phyloP scores from a whole-genome alignment of 371 early-diverging fungal genomes.

The Mucor circinelloides region DNA sequence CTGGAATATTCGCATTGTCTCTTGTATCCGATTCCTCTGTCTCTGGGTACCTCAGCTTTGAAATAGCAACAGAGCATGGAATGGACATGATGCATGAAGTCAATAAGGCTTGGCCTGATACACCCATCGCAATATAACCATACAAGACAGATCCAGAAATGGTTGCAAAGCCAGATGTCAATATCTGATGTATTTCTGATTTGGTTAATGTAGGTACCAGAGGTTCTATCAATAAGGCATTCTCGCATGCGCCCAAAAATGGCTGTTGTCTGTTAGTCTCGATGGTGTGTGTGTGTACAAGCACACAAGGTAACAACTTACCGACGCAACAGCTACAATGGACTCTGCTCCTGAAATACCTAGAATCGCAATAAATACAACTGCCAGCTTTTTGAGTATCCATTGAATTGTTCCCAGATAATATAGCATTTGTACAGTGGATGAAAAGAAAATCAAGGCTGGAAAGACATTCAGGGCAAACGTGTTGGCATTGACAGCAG shows the following conservation, averaged over 20 bases:
- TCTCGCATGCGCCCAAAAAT: constrained; percentile 80
- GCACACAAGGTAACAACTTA: constrained; percentile 5
- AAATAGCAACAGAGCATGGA: constrained; percentile 83
- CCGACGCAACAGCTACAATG: constrained; percentile 79
- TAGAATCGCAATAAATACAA: constrained; percentile 66
- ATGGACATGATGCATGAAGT: constrained; percentile 91
- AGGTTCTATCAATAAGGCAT: constrained; percentile 78
- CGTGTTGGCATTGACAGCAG: constrained; percentile 25
- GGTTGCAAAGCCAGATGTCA: constrained; percentile 88
- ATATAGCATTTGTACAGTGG: constrained; percentile 81
- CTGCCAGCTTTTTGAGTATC: constrained; percentile 70
- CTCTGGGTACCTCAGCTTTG: constrained; percentile 87
- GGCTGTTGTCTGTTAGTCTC: background rate
- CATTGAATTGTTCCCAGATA: constrained; percentile 84
- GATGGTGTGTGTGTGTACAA: background rate
- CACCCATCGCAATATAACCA: constrained; percentile 65
- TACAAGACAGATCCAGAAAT: constrained; percentile 81
- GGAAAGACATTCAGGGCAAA: constrained; percentile 78
- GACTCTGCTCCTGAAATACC: constrained; percentile 85
- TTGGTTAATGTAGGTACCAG: constrained; percentile 78
- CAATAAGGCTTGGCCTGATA: constrained; percentile 63
- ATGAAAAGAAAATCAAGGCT: constrained; percentile 81
- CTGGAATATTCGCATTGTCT: constrained; percentile 51
- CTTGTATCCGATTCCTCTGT: constrained; percentile 77
- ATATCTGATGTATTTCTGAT: constrained; percentile 81